A percentile compares a stretch with the other conserved stretches of the same genome.
These are phyloP conservation scores for Yamadazyma atlantica DNA, from an alignment of 1,139 yeast species.

Conservation along the genomic window DNA sequence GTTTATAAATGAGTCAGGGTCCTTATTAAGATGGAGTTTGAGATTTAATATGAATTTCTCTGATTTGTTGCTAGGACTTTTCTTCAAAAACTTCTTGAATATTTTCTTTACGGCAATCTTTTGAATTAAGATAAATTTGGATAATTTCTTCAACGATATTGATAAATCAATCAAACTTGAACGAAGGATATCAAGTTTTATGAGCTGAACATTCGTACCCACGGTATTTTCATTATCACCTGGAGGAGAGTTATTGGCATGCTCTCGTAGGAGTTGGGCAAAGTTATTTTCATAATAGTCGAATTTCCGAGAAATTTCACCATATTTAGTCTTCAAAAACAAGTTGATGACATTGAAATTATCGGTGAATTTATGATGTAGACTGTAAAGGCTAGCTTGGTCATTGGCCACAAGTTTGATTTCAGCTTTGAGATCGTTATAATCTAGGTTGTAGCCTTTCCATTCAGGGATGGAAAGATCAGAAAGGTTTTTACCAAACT, in stretches of 20 bases:
- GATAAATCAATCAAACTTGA: conserved; percentile 49
- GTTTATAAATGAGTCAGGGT: conserved; percentile 57
- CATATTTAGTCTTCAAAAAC: conserved; percentile 65
- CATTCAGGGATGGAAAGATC: conserved; percentile 85
- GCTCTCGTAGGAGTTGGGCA: conserved; percentile 8
- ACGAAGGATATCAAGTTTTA: conserved; percentile 28
- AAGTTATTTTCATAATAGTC: conserved; percentile 21
- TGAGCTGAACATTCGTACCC: conserved; percentile 10
- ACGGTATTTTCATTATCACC: conserved; percentile 3
- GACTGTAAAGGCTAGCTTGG: conserved; percentile 16
- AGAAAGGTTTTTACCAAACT: conserved; percentile 76
- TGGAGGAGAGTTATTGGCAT: conserved; percentile 1
- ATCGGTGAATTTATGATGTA: conserved; percentile 36
- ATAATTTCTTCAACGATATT: conserved; percentile 62
- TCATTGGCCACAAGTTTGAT: conserved; percentile 34
- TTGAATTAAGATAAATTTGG: conserved; percentile 76
- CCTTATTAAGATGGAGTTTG: conserved; percentile 36
- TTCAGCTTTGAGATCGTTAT: conserved; percentile 67
- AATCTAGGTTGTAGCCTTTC: conserved; percentile 80
- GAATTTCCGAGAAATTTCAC: conserved; percentile 49
- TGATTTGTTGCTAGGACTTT: conserved; percentile 39
- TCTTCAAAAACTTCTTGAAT: conserved; percentile 74
- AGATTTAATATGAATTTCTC: conserved; percentile 39
- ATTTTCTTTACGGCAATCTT: conserved; percentile 80
- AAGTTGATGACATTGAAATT: conserved; percentile 56